These are phyloP conservation scores for Pinguiococcus pyrenoidosus DNA, from an alignment of 108 stramenopile genomes.

Conservation along the genomic window DNA sequence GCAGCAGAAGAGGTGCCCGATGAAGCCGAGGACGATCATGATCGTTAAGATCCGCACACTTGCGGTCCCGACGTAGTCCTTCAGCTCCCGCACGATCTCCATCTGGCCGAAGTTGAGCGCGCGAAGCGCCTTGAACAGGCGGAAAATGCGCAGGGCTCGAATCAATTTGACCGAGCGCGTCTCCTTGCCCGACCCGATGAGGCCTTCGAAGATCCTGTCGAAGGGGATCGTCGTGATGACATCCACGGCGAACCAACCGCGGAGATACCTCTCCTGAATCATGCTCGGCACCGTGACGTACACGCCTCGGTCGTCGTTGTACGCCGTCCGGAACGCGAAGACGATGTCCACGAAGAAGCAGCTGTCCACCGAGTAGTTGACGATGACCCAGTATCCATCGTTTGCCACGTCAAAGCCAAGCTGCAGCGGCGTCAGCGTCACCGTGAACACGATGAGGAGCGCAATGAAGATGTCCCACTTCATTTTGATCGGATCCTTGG, in stretches of 20 bases:
- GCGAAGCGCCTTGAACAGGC: constrained; percentile 26
- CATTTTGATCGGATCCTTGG: constrained; percentile 11
- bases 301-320: constrained; percentile 12
- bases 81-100: constrained; percentile 4
- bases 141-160: constrained; percentile 21
- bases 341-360: constrained; percentile 32
- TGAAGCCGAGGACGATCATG: constrained; percentile 17
- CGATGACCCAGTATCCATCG: neutral
- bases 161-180: constrained; percentile 25
- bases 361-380: constrained; percentile 22
- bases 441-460: constrained; percentile 32
- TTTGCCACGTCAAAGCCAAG: constrained; percentile 23
- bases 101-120: constrained; percentile 14
- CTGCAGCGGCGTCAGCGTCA: constrained; percentile 31
- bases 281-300: constrained; percentile 13
- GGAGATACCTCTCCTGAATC: constrained; percentile 22
- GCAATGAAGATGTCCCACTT: constrained; percentile 36
- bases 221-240: constrained; percentile 35
- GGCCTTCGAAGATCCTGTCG: constrained; percentile 13
- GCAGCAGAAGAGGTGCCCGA: constrained; percentile 37
- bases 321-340: constrained; percentile 31
- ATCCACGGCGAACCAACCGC: constrained; percentile 27
- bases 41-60: constrained; percentile 11
- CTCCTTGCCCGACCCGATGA: neutral
- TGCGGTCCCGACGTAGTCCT: constrained; percentile 2